phyloP scores from a whole-genome alignment of 768 basidiomycete genomes.

The Tulasnella sp. region DNA sequence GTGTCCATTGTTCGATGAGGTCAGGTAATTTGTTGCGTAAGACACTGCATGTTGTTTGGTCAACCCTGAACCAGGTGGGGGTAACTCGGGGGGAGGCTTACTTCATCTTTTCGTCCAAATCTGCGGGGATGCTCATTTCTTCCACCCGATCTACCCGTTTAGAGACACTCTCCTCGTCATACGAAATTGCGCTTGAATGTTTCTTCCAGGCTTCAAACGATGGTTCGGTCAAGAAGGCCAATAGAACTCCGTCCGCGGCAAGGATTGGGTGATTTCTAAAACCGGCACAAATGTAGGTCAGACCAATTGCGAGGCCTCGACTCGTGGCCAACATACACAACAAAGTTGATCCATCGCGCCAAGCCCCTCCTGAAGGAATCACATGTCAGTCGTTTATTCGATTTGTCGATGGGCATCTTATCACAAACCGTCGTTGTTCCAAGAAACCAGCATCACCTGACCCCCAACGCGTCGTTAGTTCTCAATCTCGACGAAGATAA shows the following conservation, averaged over 20 bases:
- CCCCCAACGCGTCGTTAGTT: conserved; percentile 26
- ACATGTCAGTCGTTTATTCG: neutral
- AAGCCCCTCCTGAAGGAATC: conserved; percentile 63
- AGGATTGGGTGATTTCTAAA: conserved; percentile 85
- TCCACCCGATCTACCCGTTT: conserved; percentile 76
- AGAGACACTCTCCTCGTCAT: conserved; percentile 83
- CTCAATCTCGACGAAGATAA: neutral
- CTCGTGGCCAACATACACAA: conserved; percentile 51
- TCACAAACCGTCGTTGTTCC: conserved; percentile 72
- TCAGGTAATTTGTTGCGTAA: conserved; percentile 71
- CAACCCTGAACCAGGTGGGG: conserved; percentile 13
- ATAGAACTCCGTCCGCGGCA: conserved; percentile 77
- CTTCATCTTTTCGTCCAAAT: conserved; percentile 86
- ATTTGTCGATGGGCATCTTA: conserved; percentile 13
- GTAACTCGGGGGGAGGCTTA: conserved; percentile 33
- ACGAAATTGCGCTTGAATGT: conserved; percentile 54
- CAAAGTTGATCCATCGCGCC: conserved; percentile 69
- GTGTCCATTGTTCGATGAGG: conserved; percentile 88
- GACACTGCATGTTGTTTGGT: conserved; percentile 43
- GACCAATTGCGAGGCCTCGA: neutral
- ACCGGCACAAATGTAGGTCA: neutral
- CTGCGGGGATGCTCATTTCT: conserved; percentile 89
- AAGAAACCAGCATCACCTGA: conserved; percentile 84
- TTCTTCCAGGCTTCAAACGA: conserved; percentile 89
- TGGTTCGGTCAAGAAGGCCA: conserved; percentile 74